Evolutionary conservation across 1,284 basidiomycete genomes (phyloP).

Genomic region (Leucoagaricus sp.): DNA sequence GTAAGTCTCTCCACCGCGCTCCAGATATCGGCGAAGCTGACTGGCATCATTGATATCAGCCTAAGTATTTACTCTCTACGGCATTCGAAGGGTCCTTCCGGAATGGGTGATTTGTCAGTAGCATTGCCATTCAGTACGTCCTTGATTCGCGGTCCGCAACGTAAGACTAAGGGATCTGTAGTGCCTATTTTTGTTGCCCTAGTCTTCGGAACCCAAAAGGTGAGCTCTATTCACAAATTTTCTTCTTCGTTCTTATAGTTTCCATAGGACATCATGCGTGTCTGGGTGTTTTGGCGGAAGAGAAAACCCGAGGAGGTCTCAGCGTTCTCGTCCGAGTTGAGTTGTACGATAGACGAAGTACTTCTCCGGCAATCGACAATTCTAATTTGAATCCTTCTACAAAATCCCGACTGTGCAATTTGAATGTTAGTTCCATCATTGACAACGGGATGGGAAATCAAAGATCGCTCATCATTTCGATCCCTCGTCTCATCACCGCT

Average conservation of each 20-base stretch:
- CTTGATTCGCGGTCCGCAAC: not conserved
- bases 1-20: not conserved
- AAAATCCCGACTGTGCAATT: not conserved
- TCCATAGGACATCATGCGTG: constrained; percentile 9
- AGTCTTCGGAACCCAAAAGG: constrained; percentile 13
- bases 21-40: no score
- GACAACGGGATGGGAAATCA: no score
- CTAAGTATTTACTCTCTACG: not conserved
- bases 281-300: constrained; percentile 13
- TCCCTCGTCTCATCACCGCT: no score
- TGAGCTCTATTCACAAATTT: not conserved
- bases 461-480: no score
- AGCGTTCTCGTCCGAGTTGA: not conserved
- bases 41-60: no score
- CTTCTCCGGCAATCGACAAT: not conserved
- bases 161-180: not conserved
- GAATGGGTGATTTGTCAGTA: not conserved
- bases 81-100: not conserved
- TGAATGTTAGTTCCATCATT: no score
- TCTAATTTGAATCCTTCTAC: not conserved
- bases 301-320: constrained; percentile 2
- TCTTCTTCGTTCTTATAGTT: not conserved
- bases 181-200: constrained; percentile 14
- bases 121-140: constrained; percentile 11
- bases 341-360: not conserved